Base-by-base conservation (phyloP, 2,329 filamentous ascomycete genomes). In the Colletotrichum phormii region DNA sequence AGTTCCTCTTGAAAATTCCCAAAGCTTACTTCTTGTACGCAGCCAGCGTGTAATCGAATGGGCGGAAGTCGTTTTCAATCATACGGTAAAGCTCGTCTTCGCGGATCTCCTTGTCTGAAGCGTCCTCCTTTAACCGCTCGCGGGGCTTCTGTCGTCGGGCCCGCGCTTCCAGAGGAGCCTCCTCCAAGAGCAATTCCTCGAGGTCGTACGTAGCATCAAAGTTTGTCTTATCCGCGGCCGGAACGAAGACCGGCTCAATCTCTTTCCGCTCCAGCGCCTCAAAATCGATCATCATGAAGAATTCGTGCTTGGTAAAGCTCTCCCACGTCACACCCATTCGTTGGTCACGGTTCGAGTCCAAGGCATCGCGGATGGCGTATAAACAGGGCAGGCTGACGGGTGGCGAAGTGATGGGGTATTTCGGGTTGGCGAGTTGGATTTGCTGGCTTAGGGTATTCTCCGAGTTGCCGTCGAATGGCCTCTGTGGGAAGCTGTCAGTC, bases 121-220 rank as follows among this genome's bases (percentile, higher is more conserved):
- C 97, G 84, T 98, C 96, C 3, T 97, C 95, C 82, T 97, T 96
- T 80, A 99, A 86, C 76, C 94, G 92, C 76, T 97, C 95, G 75
- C 97, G 89, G 2, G 97, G 97, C 82, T 98, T 98, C 82, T 98
- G 97, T 79, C 96, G 92, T 77, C 97, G 90, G 63, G 97, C 95
- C 78, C 97, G 89, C 67, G 97, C 97, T 82, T 99, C 97, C 5
- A 99, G 85, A 1, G 97, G 97, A 13, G 97, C 97, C 81, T 99
- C 97, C 82, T 99, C 97, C 57, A 99, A 84, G 2, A 99, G 84
- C 24, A 99, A 83, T 81, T 99, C 97, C 80, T 99, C 97, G 63
- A 99, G 85, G 82, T 99, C 97, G 80, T 99, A 98, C 0, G 97
- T 99, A 5, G 97, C 97, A 82, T 99, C 97, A 77, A 99, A 99